phyloP scores from a whole-genome alignment of 129 eudicot genomes.

The Flaveria robusta region DNA sequence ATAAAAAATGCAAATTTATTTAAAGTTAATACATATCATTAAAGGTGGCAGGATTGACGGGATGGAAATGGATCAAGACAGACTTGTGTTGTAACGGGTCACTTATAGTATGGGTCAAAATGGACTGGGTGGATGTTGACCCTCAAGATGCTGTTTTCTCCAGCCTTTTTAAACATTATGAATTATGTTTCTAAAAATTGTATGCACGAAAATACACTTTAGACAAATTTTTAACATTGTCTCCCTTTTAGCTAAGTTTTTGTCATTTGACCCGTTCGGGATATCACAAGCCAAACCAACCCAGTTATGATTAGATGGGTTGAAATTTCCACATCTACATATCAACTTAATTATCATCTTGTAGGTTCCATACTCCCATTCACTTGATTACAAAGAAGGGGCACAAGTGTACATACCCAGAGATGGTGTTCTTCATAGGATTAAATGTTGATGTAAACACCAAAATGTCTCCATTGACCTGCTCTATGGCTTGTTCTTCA shows the following conservation, averaged over 20 bases:
- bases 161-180: not conserved
- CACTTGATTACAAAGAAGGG: not conserved
- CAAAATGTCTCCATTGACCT: slow-evolving; percentile 72
- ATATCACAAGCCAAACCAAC: not conserved
- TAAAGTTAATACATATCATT: slow-evolving; percentile 1
- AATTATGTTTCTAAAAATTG: not conserved
- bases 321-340: not conserved
- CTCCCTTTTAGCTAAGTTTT: slow-evolving; percentile 8
- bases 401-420: slow-evolving; percentile 58
- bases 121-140: not conserved
- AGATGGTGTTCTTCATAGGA: slow-evolving; percentile 91
- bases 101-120: not conserved
- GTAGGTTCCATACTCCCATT: slow-evolving; percentile 7
- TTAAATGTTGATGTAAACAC: slow-evolving; percentile 88
- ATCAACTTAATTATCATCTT: slow-evolving; percentile 2
- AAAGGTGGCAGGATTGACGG: not conserved
- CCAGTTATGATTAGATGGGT: not conserved
- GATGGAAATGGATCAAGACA: not conserved
- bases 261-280: slow-evolving; percentile 15
- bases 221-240: not conserved
- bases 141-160: not conserved
- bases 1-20: slow-evolving; percentile 13
- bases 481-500: slow-evolving; percentile 89
- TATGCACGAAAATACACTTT: not conserved
- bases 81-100: not conserved